A percentile compares a stretch with the other conserved stretches of the same genome.
Evolutionary conservation across 768 basidiomycete species (phyloP).

Genomic region (Bullera alba): DNA sequence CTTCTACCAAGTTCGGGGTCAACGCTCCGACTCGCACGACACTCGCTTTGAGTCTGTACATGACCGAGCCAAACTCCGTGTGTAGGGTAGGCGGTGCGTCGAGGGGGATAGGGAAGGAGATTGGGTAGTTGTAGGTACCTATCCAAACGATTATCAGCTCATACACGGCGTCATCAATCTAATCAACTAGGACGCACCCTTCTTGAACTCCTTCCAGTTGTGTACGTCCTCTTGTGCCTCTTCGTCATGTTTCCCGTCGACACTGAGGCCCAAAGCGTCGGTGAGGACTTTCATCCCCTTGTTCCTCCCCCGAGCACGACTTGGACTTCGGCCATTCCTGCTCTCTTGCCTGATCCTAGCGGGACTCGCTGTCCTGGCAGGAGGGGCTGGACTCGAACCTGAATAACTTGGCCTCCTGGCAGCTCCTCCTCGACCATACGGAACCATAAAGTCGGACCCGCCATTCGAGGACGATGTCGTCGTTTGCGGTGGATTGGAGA

Average conservation of each 20-base stretch:
- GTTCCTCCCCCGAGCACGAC: constrained; percentile 43
- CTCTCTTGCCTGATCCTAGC: neutral
- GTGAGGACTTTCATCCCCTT: constrained; percentile 45
- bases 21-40: constrained; percentile 80
- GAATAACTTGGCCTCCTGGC: constrained; percentile 10
- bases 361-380: neutral
- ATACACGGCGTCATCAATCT: neutral
- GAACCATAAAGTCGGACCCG: constrained; percentile 21
- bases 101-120: constrained; percentile 78
- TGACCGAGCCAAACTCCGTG: constrained; percentile 67
- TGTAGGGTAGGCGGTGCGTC: constrained; percentile 69
- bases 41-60: constrained; percentile 71
- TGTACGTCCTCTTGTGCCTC: constrained; percentile 41
- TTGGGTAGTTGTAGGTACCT: constrained; percentile 91
- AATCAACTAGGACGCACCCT: constrained; percentile 53
- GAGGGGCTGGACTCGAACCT: neutral
- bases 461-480: too few relatives aligned
- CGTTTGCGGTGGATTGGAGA: too few relatives aligned
- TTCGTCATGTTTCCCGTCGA: constrained; percentile 16
- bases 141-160: neutral
- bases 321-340: constrained; percentile 33
- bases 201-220: constrained; percentile 78
- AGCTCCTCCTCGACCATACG: constrained; percentile 39
- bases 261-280: constrained; percentile 31
- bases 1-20: constrained; percentile 61